Conservation (phyloP, 352 stramenopile genomes). For the Aphanomyces euteiches region DNA sequence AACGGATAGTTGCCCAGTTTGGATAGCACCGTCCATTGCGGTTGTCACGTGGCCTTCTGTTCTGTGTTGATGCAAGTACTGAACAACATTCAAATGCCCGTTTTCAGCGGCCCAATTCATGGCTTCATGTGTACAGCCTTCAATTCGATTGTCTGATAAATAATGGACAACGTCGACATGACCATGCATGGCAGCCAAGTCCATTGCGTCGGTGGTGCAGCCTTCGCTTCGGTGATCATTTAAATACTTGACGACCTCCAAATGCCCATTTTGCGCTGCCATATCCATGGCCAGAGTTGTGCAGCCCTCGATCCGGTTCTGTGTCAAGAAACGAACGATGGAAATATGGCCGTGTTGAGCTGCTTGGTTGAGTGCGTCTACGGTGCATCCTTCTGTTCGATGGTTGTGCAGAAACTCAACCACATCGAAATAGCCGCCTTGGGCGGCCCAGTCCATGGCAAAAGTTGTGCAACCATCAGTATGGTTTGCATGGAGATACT, state of each 20-base stretch:
- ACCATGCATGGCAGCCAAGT: slow-evolving; percentile 65
- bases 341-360: slow-evolving; percentile 22
- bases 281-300: slow-evolving; percentile 24
- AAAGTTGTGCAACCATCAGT: slow-evolving; percentile 49
- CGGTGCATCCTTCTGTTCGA: slow-evolving; percentile 31
- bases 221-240: slow-evolving; percentile 24
- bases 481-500: slow-evolving; percentile 3
- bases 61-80: neutral
- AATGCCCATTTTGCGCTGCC: slow-evolving; percentile 26
- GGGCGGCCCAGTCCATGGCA: slow-evolving; percentile 73
- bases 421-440: slow-evolving; percentile 57
- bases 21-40: slow-evolving; percentile 15
- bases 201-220: slow-evolving; percentile 73
- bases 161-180: slow-evolving; percentile 54
- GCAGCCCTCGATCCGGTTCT: slow-evolving; percentile 19
- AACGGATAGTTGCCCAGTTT: slow-evolving; percentile 1
- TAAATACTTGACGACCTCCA: slow-evolving; percentile 27
- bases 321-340: slow-evolving; percentile 25
- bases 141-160: slow-evolving; percentile 26
- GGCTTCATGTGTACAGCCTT: slow-evolving; percentile 12
- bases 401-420: slow-evolving; percentile 38
- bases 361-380: slow-evolving; percentile 30
- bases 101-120: slow-evolving; percentile 11
- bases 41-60: neutral
- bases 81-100: neutral